Evolutionary conservation across 768 basidiomycete species (phyloP).

Genomic region (Boletus eberwhitei): DNA sequence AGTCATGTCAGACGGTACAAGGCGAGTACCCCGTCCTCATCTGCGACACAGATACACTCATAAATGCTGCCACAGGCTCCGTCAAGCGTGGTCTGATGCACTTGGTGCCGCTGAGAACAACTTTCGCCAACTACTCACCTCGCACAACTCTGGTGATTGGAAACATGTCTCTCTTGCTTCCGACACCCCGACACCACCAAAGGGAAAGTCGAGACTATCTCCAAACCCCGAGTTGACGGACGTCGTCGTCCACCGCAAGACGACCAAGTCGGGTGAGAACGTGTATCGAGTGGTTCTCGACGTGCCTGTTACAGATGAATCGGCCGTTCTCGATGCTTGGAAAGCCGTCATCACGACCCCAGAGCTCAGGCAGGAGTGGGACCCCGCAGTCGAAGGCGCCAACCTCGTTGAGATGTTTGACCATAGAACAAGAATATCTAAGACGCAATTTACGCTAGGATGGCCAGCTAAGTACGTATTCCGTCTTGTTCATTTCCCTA

Average conservation of each 20-base stretch:
- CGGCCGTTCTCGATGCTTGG: slow-evolving; percentile 70
- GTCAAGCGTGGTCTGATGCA: slow-evolving; percentile 78
- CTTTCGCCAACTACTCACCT: slow-evolving; percentile 75
- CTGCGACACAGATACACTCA: not conserved
- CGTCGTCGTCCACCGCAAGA: slow-evolving; percentile 74
- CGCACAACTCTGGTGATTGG: slow-evolving; percentile 72
- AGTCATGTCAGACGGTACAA: slow-evolving; percentile 58
- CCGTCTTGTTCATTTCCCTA: not conserved
- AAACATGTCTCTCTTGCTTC: slow-evolving; percentile 61
- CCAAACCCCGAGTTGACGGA: slow-evolving; percentile 60
- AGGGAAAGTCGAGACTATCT: slow-evolving; percentile 58
- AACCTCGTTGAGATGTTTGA: slow-evolving; percentile 85
- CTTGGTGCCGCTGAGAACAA: slow-evolving; percentile 70
- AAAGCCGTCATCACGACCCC: slow-evolving; percentile 79
- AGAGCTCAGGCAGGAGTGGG: slow-evolving; percentile 88
- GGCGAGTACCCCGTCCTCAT: slow-evolving; percentile 34
- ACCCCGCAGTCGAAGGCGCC: slow-evolving; percentile 86
- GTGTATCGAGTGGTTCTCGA: slow-evolving; percentile 84
- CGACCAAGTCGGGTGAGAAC: slow-evolving; percentile 65
- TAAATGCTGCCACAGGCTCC: slow-evolving; percentile 49
- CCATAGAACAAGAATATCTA: slow-evolving; percentile 76
- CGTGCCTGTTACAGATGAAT: slow-evolving; percentile 56
- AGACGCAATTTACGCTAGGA: slow-evolving; percentile 88
- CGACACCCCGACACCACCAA: slow-evolving; percentile 43
- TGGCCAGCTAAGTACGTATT: slow-evolving; percentile 95